These are phyloP conservation scores for Excoecaria agallocha DNA, from an alignment of 345 rosid genomes.

Conservation along the genomic window DNA sequence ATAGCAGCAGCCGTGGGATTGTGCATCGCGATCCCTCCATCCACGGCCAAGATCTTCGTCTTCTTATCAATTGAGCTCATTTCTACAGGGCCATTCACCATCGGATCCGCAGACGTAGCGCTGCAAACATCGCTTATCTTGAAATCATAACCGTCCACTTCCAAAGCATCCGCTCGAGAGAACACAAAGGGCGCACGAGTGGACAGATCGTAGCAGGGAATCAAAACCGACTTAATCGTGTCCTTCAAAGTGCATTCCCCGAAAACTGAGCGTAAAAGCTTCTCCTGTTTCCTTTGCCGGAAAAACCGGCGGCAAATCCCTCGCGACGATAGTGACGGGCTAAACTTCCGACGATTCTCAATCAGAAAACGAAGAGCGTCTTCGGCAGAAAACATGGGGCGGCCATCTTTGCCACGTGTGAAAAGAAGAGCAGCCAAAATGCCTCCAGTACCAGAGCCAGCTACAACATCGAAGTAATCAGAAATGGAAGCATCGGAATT, in stretches of 20 bases:
- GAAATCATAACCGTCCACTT: conserved; percentile 80
- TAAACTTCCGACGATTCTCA: conserved; percentile 33
- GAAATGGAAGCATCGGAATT: conserved; percentile 59
- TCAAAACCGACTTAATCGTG: conserved; percentile 70
- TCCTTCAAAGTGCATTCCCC: conserved; percentile 57
- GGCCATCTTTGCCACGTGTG: conserved; percentile 57
- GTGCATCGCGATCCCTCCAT: conserved; percentile 81
- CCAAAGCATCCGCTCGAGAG: conserved; percentile 92
- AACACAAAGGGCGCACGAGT: conserved; percentile 76
- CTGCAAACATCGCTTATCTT: conserved; percentile 76
- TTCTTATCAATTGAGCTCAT: conserved; percentile 58
- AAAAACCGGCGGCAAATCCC: conserved; percentile 35
- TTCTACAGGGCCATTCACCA: conserved; percentile 48
- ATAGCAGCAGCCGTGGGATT: conserved; percentile 93
- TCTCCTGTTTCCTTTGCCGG: conserved; percentile 31
- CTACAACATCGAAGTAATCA: conserved; percentile 76
- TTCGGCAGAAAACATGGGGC: conserved; percentile 60
- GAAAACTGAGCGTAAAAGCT: conserved; percentile 23
- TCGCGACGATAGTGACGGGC: conserved; percentile 17
- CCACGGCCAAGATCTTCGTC: conserved; percentile 63
- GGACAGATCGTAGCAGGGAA: conserved; percentile 88
- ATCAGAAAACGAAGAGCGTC: conserved; percentile 58
- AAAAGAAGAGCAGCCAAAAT: conserved; percentile 70
- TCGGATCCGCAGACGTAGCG: conserved; percentile 66
- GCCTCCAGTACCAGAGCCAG: conserved; percentile 82